Conservation (phyloP, 208 protist species). For the Plasmodiophora brassicae region DNA sequence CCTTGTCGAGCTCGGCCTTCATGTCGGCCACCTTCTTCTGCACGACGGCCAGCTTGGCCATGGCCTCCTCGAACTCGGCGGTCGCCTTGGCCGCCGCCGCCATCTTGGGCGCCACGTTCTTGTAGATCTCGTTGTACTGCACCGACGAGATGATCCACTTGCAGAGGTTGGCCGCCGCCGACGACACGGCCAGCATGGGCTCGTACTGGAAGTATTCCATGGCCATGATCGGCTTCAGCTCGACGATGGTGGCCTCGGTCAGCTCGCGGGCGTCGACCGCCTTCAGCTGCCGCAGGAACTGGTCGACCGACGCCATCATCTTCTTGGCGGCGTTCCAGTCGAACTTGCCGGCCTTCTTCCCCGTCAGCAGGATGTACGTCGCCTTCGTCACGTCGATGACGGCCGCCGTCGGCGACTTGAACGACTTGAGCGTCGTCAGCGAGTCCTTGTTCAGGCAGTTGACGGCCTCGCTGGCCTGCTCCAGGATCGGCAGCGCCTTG, state of each 20-base stretch:
- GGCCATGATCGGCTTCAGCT: conserved; percentile 2
- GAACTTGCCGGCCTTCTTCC: conserved; percentile 54
- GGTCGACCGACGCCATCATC: conserved; percentile 88
- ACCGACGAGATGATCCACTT: conserved; percentile 60
- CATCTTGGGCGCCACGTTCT: conserved; percentile 91
- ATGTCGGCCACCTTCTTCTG: conserved; percentile 71
- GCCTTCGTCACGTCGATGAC: conserved; percentile 89
- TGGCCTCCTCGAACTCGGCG: conserved; percentile 66
- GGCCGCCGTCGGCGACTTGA: conserved; percentile 85
- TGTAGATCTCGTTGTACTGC: conserved; percentile 79
- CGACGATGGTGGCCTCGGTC: background rate
- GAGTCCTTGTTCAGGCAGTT: conserved; percentile 93
- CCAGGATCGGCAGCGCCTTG: conserved; percentile 83
- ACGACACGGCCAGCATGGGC: conserved; percentile 75
- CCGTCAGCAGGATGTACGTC: conserved; percentile 80
- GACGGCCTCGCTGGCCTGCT: conserved; percentile 86
- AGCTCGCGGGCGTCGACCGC: conserved; percentile 46
- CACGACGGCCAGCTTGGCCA: conserved; percentile 49
- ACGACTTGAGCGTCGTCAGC: conserved; percentile 91
- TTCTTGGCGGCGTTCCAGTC: conserved; percentile 91
- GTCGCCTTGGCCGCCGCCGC: conserved; percentile 80
- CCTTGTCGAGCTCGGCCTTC: conserved; percentile 80
- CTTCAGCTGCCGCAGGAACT: conserved; percentile 83
- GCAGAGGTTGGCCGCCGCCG: conserved; percentile 60
- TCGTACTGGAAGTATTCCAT: conserved; percentile 76